phyloP scores from a whole-genome alignment of 306 rosid species.

The Corylus americana region DNA sequence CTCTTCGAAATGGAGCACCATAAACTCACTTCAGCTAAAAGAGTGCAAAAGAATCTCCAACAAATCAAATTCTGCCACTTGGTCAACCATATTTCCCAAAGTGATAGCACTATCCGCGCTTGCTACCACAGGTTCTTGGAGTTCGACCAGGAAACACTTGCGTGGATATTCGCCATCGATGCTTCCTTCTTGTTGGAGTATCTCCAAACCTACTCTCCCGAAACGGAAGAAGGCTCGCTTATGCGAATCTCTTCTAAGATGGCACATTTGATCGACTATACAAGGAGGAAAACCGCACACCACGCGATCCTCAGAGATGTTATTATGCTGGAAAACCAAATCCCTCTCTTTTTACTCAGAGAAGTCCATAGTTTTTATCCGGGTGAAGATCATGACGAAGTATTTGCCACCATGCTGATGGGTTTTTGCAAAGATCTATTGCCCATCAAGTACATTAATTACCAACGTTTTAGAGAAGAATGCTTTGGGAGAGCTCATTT shows the following conservation, averaged over 20 bases:
- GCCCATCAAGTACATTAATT: neutral
- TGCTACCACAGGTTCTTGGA: constrained; percentile 16
- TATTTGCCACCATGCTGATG: neutral
- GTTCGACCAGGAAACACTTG: neutral
- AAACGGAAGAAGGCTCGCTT: neutral
- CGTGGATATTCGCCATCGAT: constrained; percentile 17
- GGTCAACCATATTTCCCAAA: neutral
- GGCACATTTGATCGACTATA: neutral
- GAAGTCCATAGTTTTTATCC: neutral
- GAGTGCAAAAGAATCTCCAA: neutral
- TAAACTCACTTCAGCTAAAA: constrained; percentile 6
- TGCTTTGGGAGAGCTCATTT: constrained; percentile 3
- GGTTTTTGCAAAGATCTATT: constrained; percentile 2
- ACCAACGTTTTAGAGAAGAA: neutral
- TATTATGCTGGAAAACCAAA: constrained; percentile 19
- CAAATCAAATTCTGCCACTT: neutral
- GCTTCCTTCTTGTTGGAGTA: constrained; percentile 6
- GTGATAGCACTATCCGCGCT: neutral
- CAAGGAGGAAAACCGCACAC: neutral
- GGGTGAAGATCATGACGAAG: neutral
- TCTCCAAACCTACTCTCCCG: neutral
- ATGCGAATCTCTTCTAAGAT: neutral
- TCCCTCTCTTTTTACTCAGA: constrained; percentile 6
- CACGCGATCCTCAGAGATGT: constrained; percentile 13
- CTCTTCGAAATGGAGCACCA: constrained; percentile 9